Percentiles rank a stretch among this genome's conserved stretches.
These are phyloP conservation scores for Taiwanofungus camphoratus DNA, from an alignment of 1,284 basidiomycete genomes.

Conservation along the genomic window DNA sequence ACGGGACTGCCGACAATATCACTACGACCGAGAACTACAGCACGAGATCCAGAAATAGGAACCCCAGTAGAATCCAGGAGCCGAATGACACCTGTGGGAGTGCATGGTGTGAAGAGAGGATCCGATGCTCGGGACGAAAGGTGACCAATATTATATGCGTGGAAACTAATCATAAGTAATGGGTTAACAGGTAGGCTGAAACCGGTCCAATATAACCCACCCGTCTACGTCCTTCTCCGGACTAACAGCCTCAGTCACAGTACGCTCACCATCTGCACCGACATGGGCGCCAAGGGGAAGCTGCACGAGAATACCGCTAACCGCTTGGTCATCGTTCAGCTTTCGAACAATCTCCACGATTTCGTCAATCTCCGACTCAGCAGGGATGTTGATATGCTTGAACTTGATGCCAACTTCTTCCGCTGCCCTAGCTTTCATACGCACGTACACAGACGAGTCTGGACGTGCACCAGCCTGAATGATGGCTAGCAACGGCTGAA, in stretches of 20 bases:
- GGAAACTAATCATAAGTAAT: conserved; percentile 59
- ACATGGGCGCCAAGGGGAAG: conserved; percentile 92
- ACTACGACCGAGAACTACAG: conserved; percentile 93
- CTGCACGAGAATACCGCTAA: conserved; percentile 94
- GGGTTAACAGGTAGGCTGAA: not conserved
- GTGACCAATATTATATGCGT: conserved; percentile 98
- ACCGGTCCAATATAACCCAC: conserved; percentile 35
- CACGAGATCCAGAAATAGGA: conserved; percentile 69
- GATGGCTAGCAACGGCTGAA: conserved; percentile 88
- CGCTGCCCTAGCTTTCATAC: conserved; percentile 97
- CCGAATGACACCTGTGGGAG: conserved; percentile 88
- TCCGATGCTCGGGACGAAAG: conserved; percentile 87
- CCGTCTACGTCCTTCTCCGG: conserved; percentile 98
- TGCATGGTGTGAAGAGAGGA: conserved; percentile 94
- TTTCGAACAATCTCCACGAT: conserved; percentile 76
- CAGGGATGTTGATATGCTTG: conserved; percentile 75
- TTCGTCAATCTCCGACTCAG: conserved; percentile 68
- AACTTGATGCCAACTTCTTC: conserved; percentile 92
- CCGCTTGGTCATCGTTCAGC: conserved; percentile 79
- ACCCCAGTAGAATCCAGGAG: conserved; percentile 85
- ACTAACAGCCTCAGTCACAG: conserved; percentile 90
- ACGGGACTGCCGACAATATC: conserved; percentile 99
- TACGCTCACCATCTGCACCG: conserved; percentile 79
- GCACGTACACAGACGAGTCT: conserved; percentile 91
- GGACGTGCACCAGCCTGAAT: conserved; percentile 91